Evolutionary conservation across 352 stramenopile species (phyloP).

Genomic region (Pilasporangium apinafurcum): DNA sequence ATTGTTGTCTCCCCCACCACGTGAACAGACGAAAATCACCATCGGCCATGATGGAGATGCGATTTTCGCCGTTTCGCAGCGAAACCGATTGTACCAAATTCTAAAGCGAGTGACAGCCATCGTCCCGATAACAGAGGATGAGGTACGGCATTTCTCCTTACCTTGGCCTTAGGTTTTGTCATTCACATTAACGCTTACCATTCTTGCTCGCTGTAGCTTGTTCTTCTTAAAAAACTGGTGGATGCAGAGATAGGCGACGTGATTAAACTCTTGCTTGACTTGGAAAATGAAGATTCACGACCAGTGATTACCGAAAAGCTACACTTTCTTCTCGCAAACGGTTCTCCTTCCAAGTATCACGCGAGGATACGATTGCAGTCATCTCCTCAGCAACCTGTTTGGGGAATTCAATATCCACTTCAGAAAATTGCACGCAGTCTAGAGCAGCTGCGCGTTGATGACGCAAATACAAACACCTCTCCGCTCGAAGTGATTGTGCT

Average conservation of each 20-base stretch:
- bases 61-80: constrained; percentile 40
- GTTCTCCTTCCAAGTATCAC: constrained; percentile 51
- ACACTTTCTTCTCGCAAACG: constrained; percentile 27
- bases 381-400: constrained; percentile 32
- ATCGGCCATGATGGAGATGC: constrained; percentile 22
- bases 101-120: constrained; percentile 47
- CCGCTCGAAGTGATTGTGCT: constrained; percentile 57
- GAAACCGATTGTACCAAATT: constrained; percentile 55
- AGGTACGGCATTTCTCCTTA: constrained; percentile 18
- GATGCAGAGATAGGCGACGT: constrained; percentile 69
- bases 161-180: too few relatives aligned
- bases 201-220: constrained; percentile 16
- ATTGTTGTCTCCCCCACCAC: constrained; percentile 12
- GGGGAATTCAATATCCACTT: constrained; percentile 63
- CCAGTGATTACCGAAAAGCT: constrained; percentile 28
- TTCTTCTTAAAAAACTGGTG: constrained; percentile 65
- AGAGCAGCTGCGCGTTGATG: constrained; percentile 22
- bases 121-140: constrained; percentile 43
- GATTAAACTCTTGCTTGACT: constrained; percentile 45
- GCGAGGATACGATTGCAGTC: constrained; percentile 15
- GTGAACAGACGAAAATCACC: constrained; percentile 51
- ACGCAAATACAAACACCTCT: not conserved
- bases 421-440: constrained; percentile 67
- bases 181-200: not conserved
- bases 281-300: constrained; percentile 29